Conservation (phyloP, 495 filamentous ascomycete species). For the Trichoderma asperelloides region DNA sequence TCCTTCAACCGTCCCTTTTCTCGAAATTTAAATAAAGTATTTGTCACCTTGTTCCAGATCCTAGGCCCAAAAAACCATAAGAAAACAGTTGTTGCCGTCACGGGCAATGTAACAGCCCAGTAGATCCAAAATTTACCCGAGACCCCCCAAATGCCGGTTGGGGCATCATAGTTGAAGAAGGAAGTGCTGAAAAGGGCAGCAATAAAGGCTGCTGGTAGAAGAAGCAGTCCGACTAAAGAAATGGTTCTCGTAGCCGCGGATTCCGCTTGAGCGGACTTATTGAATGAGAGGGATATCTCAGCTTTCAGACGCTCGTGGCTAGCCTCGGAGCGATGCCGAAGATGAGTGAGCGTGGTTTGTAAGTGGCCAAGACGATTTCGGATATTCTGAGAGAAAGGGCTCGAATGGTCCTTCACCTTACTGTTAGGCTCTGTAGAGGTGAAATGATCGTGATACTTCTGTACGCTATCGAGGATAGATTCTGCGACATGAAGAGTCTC, state of each 20-base stretch:
- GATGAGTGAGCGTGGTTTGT: slow-evolving; percentile 28
- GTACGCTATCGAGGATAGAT: slow-evolving; percentile 26
- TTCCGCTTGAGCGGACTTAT: neutral
- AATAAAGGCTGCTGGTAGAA: slow-evolving; percentile 29
- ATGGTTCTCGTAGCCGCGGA: slow-evolving; percentile 25
- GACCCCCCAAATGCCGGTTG: slow-evolving; percentile 16
- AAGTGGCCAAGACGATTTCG: slow-evolving; percentile 21
- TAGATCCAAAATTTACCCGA: slow-evolving; percentile 28
- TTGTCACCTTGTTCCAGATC: neutral
- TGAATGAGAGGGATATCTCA: slow-evolving; percentile 11
- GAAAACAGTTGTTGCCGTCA: slow-evolving; percentile 13
- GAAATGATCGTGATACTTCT: slow-evolving; percentile 21
- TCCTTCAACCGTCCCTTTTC: too few relatives aligned
- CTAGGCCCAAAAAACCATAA: slow-evolving; percentile 10
- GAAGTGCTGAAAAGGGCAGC: slow-evolving; percentile 23
- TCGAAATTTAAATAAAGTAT: too few relatives aligned
- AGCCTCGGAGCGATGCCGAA: slow-evolving; percentile 28
- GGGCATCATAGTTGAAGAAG: slow-evolving; percentile 20
- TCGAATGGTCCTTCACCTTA: too few relatives aligned
- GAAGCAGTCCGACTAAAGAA: slow-evolving; percentile 24
- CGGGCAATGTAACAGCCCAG: slow-evolving; percentile 23
- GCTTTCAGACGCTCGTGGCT: slow-evolving; percentile 26
- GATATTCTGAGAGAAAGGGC: neutral
- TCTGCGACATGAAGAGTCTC: slow-evolving; percentile 36
- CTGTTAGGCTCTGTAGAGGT: neutral